Conservation (phyloP, 371 early-diverging fungal genomes). For the Fennellomyces sp. region DNA sequence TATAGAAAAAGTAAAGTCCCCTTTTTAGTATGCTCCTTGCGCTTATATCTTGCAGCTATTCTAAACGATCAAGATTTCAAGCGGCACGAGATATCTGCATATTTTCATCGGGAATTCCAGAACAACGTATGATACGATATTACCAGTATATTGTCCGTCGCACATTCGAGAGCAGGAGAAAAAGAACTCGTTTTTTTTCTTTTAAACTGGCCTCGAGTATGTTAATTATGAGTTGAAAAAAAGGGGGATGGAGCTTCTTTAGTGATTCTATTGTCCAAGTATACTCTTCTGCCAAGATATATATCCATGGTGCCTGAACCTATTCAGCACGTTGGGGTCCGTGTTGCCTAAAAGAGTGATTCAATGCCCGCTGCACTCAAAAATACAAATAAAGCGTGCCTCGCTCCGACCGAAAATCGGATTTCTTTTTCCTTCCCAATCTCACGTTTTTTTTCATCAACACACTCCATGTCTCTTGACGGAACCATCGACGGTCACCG, state of each 20-base stretch:
- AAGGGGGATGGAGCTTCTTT: neutral
- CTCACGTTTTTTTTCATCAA: constrained; percentile 1
- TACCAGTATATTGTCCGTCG: neutral
- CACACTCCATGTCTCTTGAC: neutral
- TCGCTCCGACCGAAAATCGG: constrained; percentile 5
- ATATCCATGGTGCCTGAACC: too few relatives aligned
- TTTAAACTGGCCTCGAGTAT: too few relatives aligned
- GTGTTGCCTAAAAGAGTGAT: neutral
- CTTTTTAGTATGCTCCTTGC: neutral
- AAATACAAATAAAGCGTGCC: constrained; percentile 5
- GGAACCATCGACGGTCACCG: neutral
- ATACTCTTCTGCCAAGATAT: too few relatives aligned
- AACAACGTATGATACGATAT: neutral
- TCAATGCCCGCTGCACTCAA: too few relatives aligned
- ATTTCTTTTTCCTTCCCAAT: neutral
- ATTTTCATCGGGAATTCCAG: neutral
- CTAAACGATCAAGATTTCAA: too few relatives aligned
- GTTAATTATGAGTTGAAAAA: too few relatives aligned
- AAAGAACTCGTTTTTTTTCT: too few relatives aligned
- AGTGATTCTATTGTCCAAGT: too few relatives aligned
- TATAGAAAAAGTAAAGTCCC: too few relatives aligned
- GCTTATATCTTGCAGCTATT: neutral
- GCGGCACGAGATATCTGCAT: too few relatives aligned
- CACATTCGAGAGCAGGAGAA: neutral
- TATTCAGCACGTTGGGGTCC: too few relatives aligned